Evolutionary conservation across 768 basidiomycete species (phyloP), one percentile per base, ranked within the genome.

Genomic region (Dioszegia crocea): DNA sequence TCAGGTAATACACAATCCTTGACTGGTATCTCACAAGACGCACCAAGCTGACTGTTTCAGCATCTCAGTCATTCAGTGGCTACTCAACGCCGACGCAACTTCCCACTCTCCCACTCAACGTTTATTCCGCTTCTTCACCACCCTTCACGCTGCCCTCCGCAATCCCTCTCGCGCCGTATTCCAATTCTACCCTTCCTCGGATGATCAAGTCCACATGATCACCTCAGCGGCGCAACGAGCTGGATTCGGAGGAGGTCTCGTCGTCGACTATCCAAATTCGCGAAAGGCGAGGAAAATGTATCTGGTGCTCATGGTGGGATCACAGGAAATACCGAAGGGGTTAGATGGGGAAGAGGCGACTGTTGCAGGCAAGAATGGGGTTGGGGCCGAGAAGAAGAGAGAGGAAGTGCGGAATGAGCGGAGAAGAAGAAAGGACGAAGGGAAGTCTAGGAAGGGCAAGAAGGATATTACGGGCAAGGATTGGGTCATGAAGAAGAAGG

Each of bases 1-100:
- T 99, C 71, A 94, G 92, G 92, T 88, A 36, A 49, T 71, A 61
- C 6, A 23, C 39, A 38, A 44, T 43, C 41, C 24, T 17, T 14
- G 19, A 26, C 1, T n/a, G n/a, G n/a, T n/a, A n/a, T n/a, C n/a
- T 33, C 24, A 39, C 14, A 38, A 14, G 3, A 16, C 19, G 14
- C 38, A 12, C 30, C 29, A 11, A 46, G 21, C 49, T 36, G 29
- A 36, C 47, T 36, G 3, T 17, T 23, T 19, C 70, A 98, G 94
- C 72, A 88, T 99, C 69, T 99, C 96, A 24, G 94, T 97, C n/a
- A 80, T 99, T 4, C 96, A 99, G 79, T 99, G 96, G 96, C 82
- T 99, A 2, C 82, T 97, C 58, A 99, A 97, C 76, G 93, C 94
- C 24, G 96, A 98, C 76, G 88, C 91, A 27, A 86, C 91, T 4